Evolutionary conservation across 73 alveolate species (phyloP).

Genomic region (Stentor roeselii): DNA sequence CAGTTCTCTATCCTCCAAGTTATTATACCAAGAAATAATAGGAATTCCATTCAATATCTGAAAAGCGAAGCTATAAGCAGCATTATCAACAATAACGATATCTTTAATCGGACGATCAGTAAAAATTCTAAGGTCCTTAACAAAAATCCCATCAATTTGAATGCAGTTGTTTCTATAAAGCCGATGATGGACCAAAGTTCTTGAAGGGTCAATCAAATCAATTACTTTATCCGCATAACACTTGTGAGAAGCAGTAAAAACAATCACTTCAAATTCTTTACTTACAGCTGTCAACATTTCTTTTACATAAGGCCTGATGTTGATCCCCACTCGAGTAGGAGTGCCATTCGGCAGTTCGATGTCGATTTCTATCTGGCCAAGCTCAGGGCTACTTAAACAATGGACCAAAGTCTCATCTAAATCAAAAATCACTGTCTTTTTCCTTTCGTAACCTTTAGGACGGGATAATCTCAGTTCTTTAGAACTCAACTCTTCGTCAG

Average conservation of each 20-base stretch:
- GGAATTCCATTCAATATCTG: slow-evolving; percentile 57
- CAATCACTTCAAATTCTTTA: slow-evolving; percentile 65
- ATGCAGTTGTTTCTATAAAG: slow-evolving; percentile 72
- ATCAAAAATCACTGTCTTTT: slow-evolving; percentile 42
- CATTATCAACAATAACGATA: slow-evolving; percentile 53
- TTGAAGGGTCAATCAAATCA: slow-evolving; percentile 76
- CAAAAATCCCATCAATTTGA: slow-evolving; percentile 75
- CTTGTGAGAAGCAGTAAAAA: slow-evolving; percentile 79
- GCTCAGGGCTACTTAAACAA: slow-evolving; percentile 22
- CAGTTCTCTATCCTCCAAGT: slow-evolving; percentile 58
- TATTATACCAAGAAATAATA: no score
- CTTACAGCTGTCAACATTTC: slow-evolving; percentile 49
- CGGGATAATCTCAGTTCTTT: no score
- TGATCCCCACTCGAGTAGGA: slow-evolving; percentile 46
- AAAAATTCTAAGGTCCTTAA: slow-evolving; percentile 66
- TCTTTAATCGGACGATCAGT: slow-evolving; percentile 39
- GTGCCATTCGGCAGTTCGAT: slow-evolving; percentile 40
- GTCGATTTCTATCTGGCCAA: slow-evolving; percentile 4
- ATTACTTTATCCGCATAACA: slow-evolving; percentile 84
- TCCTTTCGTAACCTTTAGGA: no score
- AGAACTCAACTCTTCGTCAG: no score
- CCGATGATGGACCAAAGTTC: slow-evolving; percentile 59
- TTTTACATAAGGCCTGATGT: slow-evolving; percentile 64
- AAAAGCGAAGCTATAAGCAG: slow-evolving; percentile 52
- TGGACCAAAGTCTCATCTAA: slow-evolving; percentile 45